These are phyloP conservation scores for Magnaporthales sp. DNA, from an alignment of 2,329 filamentous ascomycete genomes.

Conservation along the genomic window DNA sequence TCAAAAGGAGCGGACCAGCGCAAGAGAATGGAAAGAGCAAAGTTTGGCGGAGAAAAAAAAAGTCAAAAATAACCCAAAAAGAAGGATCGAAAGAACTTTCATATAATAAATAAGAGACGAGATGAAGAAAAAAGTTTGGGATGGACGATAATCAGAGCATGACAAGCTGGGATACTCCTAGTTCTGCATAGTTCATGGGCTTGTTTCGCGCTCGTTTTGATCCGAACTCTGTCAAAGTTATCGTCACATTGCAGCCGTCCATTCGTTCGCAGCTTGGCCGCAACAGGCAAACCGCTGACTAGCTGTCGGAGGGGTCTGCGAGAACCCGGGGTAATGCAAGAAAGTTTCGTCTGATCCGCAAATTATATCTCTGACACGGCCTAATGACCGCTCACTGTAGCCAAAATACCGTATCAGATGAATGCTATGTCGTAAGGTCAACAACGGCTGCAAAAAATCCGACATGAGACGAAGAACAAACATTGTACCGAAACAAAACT, in stretches of 20 bases:
- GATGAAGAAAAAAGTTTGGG: not conserved
- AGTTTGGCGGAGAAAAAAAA: not conserved
- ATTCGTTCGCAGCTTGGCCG: no score
- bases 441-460: no score
- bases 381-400: no score
- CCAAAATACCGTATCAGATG: no score
- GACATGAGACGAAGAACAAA: no score
- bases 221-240: not conserved
- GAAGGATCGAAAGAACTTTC: not conserved
- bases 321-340: no score
- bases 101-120: not conserved
- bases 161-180: not conserved
- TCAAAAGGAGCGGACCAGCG: not conserved
- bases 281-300: no score
- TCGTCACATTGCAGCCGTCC: not conserved
- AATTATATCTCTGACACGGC: no score
- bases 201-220: not conserved
- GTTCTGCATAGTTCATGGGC: not conserved
- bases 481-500: no score
- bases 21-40: not conserved
- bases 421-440: no score
- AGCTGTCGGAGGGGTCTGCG: no score
- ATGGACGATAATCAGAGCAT: not conserved
- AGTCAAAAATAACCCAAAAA: not conserved
- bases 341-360: no score